phyloP scores from a whole-genome alignment of 257 asterid genomes.

The Ligustrum vulgare region DNA sequence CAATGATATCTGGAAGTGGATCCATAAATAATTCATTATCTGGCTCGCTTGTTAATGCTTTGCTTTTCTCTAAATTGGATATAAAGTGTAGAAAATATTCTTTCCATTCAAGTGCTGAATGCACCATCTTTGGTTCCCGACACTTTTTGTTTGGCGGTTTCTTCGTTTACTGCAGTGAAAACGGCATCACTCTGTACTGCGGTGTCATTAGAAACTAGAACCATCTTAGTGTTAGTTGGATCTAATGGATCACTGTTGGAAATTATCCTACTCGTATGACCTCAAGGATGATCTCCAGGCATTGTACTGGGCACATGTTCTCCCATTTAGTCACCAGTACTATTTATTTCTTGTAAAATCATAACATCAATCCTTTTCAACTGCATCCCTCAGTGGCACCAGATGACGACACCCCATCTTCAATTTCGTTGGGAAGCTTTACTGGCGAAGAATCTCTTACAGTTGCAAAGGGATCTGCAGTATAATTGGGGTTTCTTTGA shows the following conservation, averaged over 20 bases:
- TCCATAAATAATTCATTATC: conserved; percentile 40
- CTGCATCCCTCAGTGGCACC: conserved; percentile 20
- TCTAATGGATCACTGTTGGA: conserved; percentile 18
- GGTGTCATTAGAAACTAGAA: conserved; percentile 18
- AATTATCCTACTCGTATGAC: conserved; percentile 7
- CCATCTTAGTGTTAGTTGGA: conserved; percentile 16
- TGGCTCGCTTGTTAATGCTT: conserved; percentile 28
- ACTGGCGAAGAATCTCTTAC: conserved; percentile 15
- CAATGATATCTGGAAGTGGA: conserved; percentile 64
- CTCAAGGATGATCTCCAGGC: background rate
- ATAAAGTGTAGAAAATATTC: conserved; percentile 29
- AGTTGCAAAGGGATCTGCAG: conserved; percentile 24
- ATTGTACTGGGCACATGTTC: conserved; percentile 10
- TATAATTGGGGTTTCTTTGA: conserved; percentile 12
- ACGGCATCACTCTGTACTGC: conserved; percentile 12
- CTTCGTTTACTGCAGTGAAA: conserved; percentile 13
- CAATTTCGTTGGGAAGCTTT: conserved; percentile 21
- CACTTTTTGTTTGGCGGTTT: conserved; percentile 22
- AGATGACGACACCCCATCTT: conserved; percentile 17
- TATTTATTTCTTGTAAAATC: conserved; percentile 28
- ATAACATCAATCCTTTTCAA: conserved; percentile 34
- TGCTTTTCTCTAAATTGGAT: conserved; percentile 24
- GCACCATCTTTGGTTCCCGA: conserved; percentile 25
- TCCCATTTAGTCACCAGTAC: conserved; percentile 3
- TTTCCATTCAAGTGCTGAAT: conserved; percentile 20